Evolutionary conservation across 257 asterid genomes (phyloP), one percentile per base, ranked within the genome.

Genomic region (Capsicum pubescens): DNA sequence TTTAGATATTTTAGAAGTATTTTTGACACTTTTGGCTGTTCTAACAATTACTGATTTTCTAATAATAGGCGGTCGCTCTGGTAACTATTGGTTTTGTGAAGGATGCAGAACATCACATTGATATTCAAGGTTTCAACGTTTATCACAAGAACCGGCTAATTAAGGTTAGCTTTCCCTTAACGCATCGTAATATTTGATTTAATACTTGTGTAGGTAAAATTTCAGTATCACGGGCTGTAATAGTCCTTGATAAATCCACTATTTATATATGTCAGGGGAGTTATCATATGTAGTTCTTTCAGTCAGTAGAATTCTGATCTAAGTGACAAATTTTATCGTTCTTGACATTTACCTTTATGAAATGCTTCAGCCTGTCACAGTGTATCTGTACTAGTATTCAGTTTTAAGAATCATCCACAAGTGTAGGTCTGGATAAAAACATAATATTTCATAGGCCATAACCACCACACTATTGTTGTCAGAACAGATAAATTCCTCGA

Each of bases 111-210:
- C 86, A 86, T 83, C 98, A 93, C 81, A 88, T 95, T 44, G 98
- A 95, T 82, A 89, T 95, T 84, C 98, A 95, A 87, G 98, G 98
- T 5, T 95, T 93, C 91, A 95, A 93, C 17, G 94, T 93, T 9
- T 93, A 93, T 84, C 98, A 93, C 82, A 95, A 95, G 89, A 95
- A 95, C 69, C 85, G 98, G 78, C 98, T 95, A 17, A 93, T 95
- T 74, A 93, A 89, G 95, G 98, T 93, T 58, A 8, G 13, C 8
- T 76, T 7, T 76, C 17, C 11, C 63, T 50, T 9, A 3, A 21
- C 4, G 4, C 21, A 7, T 26, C 67, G 12, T 32, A n/a, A 32
- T 26, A 5, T 54, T 21, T 48, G 66, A 77, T 57, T 80, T 58
- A 48, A 15, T 17, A 35, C 7, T 44, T 44, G 42, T 61, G 12